Conservation (phyloP, 208 protist species). For the Acanthamoeba polyphaga region DNA sequence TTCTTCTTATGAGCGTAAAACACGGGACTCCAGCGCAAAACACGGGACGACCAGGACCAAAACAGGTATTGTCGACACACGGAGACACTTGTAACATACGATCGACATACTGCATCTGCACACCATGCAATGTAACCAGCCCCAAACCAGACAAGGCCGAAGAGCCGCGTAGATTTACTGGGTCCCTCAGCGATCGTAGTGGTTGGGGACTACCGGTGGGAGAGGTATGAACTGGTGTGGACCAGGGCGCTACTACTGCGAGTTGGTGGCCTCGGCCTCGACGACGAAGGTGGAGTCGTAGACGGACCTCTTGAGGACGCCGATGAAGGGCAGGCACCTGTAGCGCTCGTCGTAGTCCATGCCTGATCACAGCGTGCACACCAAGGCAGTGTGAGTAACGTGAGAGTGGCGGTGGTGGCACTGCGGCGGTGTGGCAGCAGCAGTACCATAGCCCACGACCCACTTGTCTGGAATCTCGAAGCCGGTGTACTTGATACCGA, state of each 20-base stretch:
- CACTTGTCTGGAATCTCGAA: constrained; percentile 73
- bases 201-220: too few species aligned
- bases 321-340: constrained; percentile 64
- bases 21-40: too few species aligned
- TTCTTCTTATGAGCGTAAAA: too few species aligned
- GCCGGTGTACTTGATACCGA: constrained; percentile 53
- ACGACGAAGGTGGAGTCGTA: background rate
- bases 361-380: background rate
- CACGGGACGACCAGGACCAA: too few species aligned
- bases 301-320: constrained; percentile 61
- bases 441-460: constrained; percentile 64
- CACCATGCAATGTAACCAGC: too few species aligned
- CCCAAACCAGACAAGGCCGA: too few species aligned
- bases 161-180: too few species aligned
- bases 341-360: constrained; percentile 75
- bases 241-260: background rate
- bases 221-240: too few species aligned
- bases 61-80: too few species aligned
- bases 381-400: background rate
- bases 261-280: background rate
- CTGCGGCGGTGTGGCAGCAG: background rate
- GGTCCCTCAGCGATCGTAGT: too few species aligned
- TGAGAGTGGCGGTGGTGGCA: background rate
- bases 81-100: too few species aligned
- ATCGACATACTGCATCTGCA: too few species aligned